Evolutionary conservation across 495 filamentous ascomycete species (phyloP).

Genomic region (Neurospora sp.): DNA sequence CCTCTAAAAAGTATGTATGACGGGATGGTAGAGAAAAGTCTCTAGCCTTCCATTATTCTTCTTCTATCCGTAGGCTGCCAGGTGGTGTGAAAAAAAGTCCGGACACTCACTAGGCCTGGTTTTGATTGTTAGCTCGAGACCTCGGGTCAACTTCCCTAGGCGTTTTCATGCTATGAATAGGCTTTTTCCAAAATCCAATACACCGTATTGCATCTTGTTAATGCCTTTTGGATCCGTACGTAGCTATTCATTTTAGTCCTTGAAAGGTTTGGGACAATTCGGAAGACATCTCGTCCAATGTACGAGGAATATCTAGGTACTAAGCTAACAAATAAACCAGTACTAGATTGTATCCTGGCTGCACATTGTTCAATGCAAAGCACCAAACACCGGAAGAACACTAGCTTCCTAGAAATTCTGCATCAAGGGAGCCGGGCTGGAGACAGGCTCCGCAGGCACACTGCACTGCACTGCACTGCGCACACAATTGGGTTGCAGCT

Average conservation of each 20-base stretch:
- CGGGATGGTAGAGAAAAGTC: background rate
- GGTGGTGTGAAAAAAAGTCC: too few species aligned
- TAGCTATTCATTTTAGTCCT: too few species aligned
- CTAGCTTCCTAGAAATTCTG: background rate
- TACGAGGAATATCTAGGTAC: background rate
- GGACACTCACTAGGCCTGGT: too few species aligned
- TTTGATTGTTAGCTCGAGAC: too few species aligned
- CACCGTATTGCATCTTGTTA: too few species aligned
- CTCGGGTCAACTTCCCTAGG: too few species aligned
- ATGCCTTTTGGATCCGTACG: too few species aligned
- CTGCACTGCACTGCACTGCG: background rate
- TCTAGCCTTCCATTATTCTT: background rate
- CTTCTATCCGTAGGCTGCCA: background rate
- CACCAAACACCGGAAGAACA: background rate
- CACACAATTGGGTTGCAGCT: background rate
- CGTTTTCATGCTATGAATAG: too few species aligned
- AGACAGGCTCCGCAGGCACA: background rate
- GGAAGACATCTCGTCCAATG: too few species aligned
- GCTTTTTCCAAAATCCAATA: too few species aligned
- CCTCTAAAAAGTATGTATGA: background rate
- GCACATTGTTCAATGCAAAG: background rate
- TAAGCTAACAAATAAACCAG: background rate
- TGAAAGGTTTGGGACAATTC: too few species aligned
- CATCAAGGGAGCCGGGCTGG: background rate
- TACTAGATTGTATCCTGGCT: background rate